Evolutionary conservation across 768 basidiomycete genomes (phyloP), one percentile per base, ranked within the genome.

Genomic region (Termitomyces sp.): DNA sequence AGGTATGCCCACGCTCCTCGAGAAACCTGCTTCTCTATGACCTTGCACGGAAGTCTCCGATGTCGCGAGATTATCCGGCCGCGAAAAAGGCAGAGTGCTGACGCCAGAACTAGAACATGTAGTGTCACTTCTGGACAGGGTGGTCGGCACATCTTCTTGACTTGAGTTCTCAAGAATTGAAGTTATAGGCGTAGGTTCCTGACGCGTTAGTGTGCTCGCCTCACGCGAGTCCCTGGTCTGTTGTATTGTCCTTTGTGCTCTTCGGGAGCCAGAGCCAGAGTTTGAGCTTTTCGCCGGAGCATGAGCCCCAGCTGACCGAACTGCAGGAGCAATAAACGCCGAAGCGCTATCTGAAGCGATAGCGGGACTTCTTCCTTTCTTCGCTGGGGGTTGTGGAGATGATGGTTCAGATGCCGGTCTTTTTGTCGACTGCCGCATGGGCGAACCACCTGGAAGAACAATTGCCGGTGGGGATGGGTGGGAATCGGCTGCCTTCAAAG

Each of bases 361-460:
- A 50, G 50, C 40, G 40, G 20, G 11, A 7, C 16, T 20, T 58
- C 60, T 63, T n/a, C 61, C 59, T 54, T 65, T 65, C 57, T 65
- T 65, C 46, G 53, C 51, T 60, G 48, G 40, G 32, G 60, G 60
- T 36, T 53, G 36, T 48, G 57, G 36, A 45, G 60, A 59, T 15
- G 48, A 55, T 51, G 64, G 54, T 20, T 57, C 66, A 39, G 68
- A 70, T 40, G 73, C 77, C 61, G 75, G 72, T 64, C 86, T 84
- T 72, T 87, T 88, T 65, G 68, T 77, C 24, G 80, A 73, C 32
- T 67, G 70, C 63, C 80, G 75, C 72, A 76, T 73, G 55, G 81
- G 78, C 5, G 81, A 78, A 18, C 18, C 49, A 55, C 68, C 68
- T 55, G 71, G 71, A 48, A 63, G 71, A 48, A 63, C 62, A 20